Conservation (phyloP, 2,329 filamentous ascomycete genomes). For the Pseudocercospora eumusae region DNA sequence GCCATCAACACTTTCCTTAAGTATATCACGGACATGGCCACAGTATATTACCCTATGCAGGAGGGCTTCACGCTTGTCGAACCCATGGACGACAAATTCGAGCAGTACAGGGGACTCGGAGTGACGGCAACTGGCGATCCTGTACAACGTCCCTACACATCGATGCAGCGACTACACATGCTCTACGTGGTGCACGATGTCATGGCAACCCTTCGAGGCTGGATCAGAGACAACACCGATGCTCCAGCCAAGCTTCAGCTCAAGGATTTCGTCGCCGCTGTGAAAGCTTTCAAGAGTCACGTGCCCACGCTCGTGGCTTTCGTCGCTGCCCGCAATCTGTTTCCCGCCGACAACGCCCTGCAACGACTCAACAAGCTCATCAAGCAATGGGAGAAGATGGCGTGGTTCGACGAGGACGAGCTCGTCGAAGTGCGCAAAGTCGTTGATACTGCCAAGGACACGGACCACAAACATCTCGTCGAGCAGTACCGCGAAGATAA, state of each 20-base stretch:
- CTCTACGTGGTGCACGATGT: slow-evolving; percentile 30
- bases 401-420: slow-evolving; percentile 8
- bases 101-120: slow-evolving; percentile 7
- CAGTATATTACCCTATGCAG: slow-evolving; percentile 11
- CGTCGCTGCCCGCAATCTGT: slow-evolving; percentile 13
- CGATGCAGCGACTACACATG: slow-evolving; percentile 29
- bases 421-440: slow-evolving; percentile 3
- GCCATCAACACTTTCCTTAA: slow-evolving; percentile 21
- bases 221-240: slow-evolving; percentile 9
- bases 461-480: slow-evolving; percentile 13
- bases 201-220: slow-evolving; percentile 13
- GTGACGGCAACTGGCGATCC: background rate
- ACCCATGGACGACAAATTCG: background rate
- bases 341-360: slow-evolving; percentile 7
- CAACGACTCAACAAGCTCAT: slow-evolving; percentile 5
- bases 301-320: slow-evolving; percentile 11
- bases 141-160: slow-evolving; percentile 12
- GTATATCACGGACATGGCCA: slow-evolving; percentile 25
- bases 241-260: background rate
- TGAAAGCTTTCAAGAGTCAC: slow-evolving; percentile 11
- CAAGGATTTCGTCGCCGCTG: background rate
- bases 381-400: slow-evolving; percentile 9
- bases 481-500: background rate
- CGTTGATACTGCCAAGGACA: background rate
- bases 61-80: background rate